Evolutionary conservation across 2,329 filamentous ascomycete species (phyloP), one percentile per base, ranked within the genome.

Genomic region (Aspergillus unguis): DNA sequence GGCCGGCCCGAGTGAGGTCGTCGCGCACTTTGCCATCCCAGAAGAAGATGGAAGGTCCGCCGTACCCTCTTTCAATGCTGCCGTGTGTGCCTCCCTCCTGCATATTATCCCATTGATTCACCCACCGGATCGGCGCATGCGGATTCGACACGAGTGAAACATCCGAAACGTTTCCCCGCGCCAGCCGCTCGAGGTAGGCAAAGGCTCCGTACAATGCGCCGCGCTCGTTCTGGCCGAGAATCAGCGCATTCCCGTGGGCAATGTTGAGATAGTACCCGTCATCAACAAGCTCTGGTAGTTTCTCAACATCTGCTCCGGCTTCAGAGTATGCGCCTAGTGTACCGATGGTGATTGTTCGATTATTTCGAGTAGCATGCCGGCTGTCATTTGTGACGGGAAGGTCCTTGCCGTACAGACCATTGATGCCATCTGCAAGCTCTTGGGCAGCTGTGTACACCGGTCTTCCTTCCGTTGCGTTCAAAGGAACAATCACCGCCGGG

Each of bases 41-140:
- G 68, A 88, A 89, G 71, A 88, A 89, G 50, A 88, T 85, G 0
- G 85, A 88, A 0, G 76, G 71, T 0, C 86, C 86, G 3, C 77
- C 85, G 59, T 86, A 89, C 17, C 86, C 86, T 48, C 85, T 75
- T 65, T 88, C 86, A 41, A 89, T 83, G 37, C 77, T 83, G 9
- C 85, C 71, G 53, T 85, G 43, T 2, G 43, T 45, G 4, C 43
- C 43, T 1, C 43, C 43, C 10, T 45, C 43, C 9, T 27, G 80
- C 65, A 88, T 73, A 58, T 89, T 88, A 64, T 89, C 85, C 86
- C 86, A 89, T 58, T 89, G 80, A 62, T 89, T 88, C 0, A 83
- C 79, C 86, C 85, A 88, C 57, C 86, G 78, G 38, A 89, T 80
- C 0, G 80, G 80, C 0, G 80, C 82, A 52, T 78, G 75, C 0